These are phyloP conservation scores for Pseudoneurospora amorphoporcata DNA, from an alignment of 495 filamentous ascomycete genomes.

Conservation along the genomic window DNA sequence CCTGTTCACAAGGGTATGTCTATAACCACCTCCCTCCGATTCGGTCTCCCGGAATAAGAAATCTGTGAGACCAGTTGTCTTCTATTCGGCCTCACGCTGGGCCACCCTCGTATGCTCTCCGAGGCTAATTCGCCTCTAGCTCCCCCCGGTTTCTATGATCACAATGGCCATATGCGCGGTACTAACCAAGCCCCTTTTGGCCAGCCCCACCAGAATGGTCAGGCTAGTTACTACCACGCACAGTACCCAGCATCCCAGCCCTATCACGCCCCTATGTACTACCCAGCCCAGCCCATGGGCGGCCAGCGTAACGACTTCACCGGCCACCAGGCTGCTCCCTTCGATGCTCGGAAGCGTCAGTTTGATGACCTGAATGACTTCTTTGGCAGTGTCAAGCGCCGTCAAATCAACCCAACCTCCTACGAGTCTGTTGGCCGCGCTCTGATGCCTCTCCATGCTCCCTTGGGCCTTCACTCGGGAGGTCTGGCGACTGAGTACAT, in stretches of 20 bases:
- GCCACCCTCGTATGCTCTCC: conserved; percentile 2
- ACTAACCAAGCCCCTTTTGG: conserved; percentile 42
- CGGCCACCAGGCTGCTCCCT: conserved; percentile 40
- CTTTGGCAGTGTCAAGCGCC: conserved; percentile 83
- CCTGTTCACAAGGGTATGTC: conserved; percentile 45
- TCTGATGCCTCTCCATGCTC: conserved; percentile 58
- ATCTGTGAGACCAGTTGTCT: neutral
- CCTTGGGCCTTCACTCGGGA: conserved; percentile 54
- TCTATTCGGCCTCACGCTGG: neutral
- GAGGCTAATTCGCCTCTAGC: conserved; percentile 42
- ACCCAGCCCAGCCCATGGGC: conserved; percentile 45
- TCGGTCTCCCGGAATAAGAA: neutral
- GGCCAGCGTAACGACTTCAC: conserved; percentile 34
- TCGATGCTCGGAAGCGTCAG: conserved; percentile 66
- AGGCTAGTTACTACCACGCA: conserved; percentile 44
- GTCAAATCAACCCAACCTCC: conserved; percentile 73
- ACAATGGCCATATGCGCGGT: conserved; percentile 45
- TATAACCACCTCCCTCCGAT: neutral
- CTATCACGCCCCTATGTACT: conserved; percentile 51
- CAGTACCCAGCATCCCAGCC: conserved; percentile 48
- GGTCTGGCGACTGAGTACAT: conserved; percentile 58
- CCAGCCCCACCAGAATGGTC: conserved; percentile 37
- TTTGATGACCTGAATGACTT: conserved; percentile 88
- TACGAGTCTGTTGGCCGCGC: conserved; percentile 75
- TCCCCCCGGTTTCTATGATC: conserved; percentile 46